Evolutionary conservation across 768 basidiomycete species (phyloP), one percentile per base, ranked within the genome.

Genomic region (Phaffia tasmanica): DNA sequence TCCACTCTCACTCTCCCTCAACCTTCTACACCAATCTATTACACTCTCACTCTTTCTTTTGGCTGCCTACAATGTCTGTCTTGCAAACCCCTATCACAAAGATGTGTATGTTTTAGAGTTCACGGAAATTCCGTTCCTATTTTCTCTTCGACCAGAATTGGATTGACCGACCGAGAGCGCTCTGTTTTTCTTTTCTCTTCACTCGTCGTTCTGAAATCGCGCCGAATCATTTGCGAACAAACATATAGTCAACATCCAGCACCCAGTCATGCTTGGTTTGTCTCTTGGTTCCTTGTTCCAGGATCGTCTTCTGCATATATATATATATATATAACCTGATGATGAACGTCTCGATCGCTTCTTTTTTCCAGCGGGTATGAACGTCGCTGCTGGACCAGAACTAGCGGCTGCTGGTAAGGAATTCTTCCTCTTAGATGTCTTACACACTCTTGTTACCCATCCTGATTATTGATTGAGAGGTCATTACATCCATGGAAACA

Each of bases 361-460:
- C 9, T 50, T 11, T 35, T 23, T 4, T 53, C 48, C 19, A 47
- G 61, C 25, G n/a, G 51, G 65, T 15, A 69, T 69, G 62, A 63
- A 69, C 50, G 67, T 63, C 51, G 62, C 62, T 11, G 64, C 67
- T 57, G 88, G 88, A 7, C 87, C 89, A 15, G 86, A 81, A 76
- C 78, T 92, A 29, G 91, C 90, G 21, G 92, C 91, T 50, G 91
- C 89, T 49, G 35, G 35, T 42, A 11, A 4, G 35, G 35, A 42
- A 42, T 42, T 11, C 11, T 4, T 42, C 35, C 11, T 11, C 11
- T 4, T 42, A 11, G 35, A 42, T 42, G 6, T 42, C 11, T 11
- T 42, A 42, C 11, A 11, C 35, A 42, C 35, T 42, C 35, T 42
- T 42, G 35, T 11, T 42, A 5, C 35, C 35, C 11, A 11, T 42